Percentiles rank a stretch among this genome's conserved stretches.
Evolutionary conservation across 495 filamentous ascomycete species (phyloP).

Genomic region (Xanthoparmelia taractica): DNA sequence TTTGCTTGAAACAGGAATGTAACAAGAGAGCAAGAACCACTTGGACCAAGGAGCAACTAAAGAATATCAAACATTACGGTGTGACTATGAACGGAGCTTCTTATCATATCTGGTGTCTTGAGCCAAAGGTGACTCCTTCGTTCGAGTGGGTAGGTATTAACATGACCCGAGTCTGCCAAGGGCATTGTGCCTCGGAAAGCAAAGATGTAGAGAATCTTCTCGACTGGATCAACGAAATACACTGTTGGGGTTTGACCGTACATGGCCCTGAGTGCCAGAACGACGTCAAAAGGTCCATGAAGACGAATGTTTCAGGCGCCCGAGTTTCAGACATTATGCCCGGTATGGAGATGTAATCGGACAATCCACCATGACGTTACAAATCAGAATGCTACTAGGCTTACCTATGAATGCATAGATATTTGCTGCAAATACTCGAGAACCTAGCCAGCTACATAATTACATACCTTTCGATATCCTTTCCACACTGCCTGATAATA

Average conservation of each 20-base stretch:
- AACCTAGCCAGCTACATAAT: no score
- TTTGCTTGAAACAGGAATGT: neutral
- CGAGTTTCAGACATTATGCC: no score
- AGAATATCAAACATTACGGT: conserved; percentile 7
- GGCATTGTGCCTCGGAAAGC: neutral
- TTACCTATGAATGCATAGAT: no score
- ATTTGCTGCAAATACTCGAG: no score
- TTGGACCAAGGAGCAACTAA: neutral
- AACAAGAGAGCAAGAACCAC: neutral
- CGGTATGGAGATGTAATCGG: no score
- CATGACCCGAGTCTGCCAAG: neutral
- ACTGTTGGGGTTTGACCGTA: conserved; percentile 14
- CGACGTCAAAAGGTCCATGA: no score
- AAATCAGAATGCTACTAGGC: no score
- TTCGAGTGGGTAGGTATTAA: conserved; percentile 5
- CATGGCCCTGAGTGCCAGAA: conserved; percentile 5
- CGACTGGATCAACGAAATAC: conserved; percentile 16
- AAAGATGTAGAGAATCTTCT: neutral
- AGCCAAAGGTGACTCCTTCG: neutral
- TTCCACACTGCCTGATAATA: no score
- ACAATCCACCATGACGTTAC: no score
- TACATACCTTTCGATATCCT: no score
- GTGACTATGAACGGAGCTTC: conserved; percentile 2
- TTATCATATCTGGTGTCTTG: conserved; percentile 4
- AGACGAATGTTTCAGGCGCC: no score